These are phyloP conservation scores for Globisporangium irregulare DNA, from an alignment of 352 stramenopile species.

Conservation along the genomic window DNA sequence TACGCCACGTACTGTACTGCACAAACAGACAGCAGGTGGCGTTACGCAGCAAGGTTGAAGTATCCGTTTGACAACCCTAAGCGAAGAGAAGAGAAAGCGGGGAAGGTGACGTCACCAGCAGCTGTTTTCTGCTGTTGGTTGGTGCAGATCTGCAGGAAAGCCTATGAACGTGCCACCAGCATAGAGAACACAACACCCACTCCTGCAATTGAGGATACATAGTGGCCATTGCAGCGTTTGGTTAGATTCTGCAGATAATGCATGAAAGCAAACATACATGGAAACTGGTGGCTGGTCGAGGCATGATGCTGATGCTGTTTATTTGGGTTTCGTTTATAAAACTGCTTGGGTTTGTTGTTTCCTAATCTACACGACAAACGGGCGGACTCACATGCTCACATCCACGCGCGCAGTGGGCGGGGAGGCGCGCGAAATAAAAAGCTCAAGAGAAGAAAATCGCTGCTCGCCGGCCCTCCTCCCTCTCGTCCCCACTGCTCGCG, in stretches of 20 bases:
- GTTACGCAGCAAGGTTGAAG: constrained; percentile 4
- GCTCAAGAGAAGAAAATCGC: constrained; percentile 8
- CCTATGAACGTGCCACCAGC: background rate
- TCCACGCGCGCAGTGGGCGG: background rate
- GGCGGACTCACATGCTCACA: background rate
- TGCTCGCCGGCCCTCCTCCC: background rate
- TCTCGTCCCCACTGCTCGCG: background rate
- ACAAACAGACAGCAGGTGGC: background rate
- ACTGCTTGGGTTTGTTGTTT: constrained; percentile 8
- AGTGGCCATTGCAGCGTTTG: background rate
- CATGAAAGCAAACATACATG: too few species aligned
- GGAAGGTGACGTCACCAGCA: background rate
- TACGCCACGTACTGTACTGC: background rate
- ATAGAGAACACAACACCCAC: background rate
- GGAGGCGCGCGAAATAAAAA: constrained; percentile 9
- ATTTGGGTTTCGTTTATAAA: constrained; percentile 11
- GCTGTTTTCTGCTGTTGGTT: background rate
- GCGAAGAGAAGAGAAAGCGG: background rate
- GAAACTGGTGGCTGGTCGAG: background rate
- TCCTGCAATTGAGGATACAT: too few species aligned
- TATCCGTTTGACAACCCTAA: background rate
- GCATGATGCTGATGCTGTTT: constrained; percentile 5
- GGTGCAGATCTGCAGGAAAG: background rate
- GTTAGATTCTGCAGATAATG: background rate
- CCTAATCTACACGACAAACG: constrained; percentile 22